Conservation (phyloP, 2,329 filamentous ascomycete species). For the Monosporascus sp. region DNA sequence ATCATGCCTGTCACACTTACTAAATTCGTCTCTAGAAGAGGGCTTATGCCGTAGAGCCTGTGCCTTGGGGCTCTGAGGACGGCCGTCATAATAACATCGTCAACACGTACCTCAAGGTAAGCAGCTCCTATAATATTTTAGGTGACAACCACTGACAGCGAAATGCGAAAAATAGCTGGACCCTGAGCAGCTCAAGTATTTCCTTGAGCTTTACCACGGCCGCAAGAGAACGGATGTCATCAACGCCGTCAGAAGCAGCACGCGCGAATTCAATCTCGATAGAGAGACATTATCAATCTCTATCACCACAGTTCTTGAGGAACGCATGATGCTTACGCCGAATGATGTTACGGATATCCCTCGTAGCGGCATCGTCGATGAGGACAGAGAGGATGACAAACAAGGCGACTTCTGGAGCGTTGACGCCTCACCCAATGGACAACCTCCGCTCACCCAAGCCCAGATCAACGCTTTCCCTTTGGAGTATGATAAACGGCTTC, state of each 20-base stretch:
- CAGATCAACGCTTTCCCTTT: constrained; percentile 13
- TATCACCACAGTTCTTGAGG: constrained; percentile 22
- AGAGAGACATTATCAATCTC: constrained; percentile 22
- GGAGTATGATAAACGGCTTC: constrained; percentile 10
- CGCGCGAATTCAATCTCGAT: constrained; percentile 38
- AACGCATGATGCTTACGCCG: constrained; percentile 16
- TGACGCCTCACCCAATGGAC: constrained; percentile 20
- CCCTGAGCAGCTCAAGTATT: constrained; percentile 43
- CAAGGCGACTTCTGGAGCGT: constrained; percentile 11
- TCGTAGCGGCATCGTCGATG: constrained; percentile 21
- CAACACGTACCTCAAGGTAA: constrained; percentile 36
- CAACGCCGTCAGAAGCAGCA: constrained; percentile 32
- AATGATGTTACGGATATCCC: constrained; percentile 10
- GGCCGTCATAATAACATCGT: constrained; percentile 27
- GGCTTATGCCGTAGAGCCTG: constrained; percentile 13
- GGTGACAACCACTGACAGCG: background rate
- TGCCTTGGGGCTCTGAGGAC: constrained; percentile 23
- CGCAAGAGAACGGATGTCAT: constrained; percentile 42
- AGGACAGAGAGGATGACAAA: constrained; percentile 14
- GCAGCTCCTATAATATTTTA: background rate
- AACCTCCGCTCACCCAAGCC: constrained; percentile 12
- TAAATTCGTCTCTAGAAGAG: constrained; percentile 10
- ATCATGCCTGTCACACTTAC: background rate
- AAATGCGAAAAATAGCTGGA: constrained; percentile 25
- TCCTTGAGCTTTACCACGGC: constrained; percentile 41